Conservation (phyloP, 495 filamentous ascomycete genomes). For the Penicillium angulare region DNA sequence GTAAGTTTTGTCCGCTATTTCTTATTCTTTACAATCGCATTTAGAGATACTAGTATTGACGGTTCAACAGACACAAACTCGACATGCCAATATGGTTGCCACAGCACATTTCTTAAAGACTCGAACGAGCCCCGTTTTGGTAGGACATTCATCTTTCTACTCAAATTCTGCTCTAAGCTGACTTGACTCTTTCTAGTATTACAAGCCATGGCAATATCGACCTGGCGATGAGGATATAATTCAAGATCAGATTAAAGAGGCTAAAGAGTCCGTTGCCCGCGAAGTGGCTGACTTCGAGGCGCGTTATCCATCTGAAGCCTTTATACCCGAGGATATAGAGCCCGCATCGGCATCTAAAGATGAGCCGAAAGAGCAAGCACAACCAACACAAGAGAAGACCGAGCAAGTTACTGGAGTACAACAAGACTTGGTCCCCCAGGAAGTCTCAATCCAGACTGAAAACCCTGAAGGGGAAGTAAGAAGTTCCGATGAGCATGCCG, state of each 20-base stretch:
- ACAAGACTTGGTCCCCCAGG: too few relatives aligned
- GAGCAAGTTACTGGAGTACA: neutral
- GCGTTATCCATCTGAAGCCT: conserved; percentile 26
- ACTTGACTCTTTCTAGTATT: conserved; percentile 62
- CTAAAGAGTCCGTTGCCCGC: conserved; percentile 48
- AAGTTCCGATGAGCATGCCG: neutral
- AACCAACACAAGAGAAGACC: neutral
- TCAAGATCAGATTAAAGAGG: conserved; percentile 56
- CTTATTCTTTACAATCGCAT: conserved; percentile 1
- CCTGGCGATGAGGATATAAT: conserved; percentile 61
- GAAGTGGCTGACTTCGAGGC: conserved; percentile 53
- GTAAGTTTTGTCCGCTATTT: conserved; percentile 63
- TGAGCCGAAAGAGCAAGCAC: conserved; percentile 6
- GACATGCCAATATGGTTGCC: conserved; percentile 69
- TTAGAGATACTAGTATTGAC: neutral
- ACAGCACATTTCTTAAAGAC: conserved; percentile 77
- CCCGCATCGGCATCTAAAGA: conserved; percentile 7
- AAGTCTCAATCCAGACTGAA: neutral
- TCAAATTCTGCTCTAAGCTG: neutral
- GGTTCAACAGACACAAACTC: conserved; percentile 67
- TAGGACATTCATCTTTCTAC: conserved; percentile 41
- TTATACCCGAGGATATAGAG: conserved; percentile 9
- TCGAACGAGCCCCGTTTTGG: conserved; percentile 69
- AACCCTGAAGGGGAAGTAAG: neutral
- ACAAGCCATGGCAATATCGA: conserved; percentile 80